These are phyloP conservation scores for Albizia julibrissin DNA, from an alignment of 306 rosid species.

Conservation along the genomic window DNA sequence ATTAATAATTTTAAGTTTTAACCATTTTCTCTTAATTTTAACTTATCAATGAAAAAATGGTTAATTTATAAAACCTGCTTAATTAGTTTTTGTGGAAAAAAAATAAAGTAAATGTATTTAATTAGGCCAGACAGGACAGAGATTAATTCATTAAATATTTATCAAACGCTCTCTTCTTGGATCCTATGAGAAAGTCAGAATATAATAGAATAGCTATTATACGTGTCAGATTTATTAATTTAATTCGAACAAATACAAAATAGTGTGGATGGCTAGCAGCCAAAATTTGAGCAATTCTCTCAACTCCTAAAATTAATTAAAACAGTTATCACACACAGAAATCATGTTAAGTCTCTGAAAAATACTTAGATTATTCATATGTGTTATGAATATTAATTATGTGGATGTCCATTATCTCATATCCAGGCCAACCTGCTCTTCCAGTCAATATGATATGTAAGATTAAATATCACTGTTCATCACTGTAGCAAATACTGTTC, in stretches of 20 bases:
- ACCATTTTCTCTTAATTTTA: too few relatives aligned
- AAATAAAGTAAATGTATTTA: conserved; percentile 9
- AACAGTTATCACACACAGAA: conserved; percentile 14
- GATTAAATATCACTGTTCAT: too few relatives aligned
- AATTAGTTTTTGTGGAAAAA: neutral
- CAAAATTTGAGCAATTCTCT: conserved; percentile 27
- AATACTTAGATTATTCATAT: too few relatives aligned
- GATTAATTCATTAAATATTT: neutral
- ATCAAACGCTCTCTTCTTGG: conserved; percentile 32
- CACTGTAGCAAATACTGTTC: too few relatives aligned
- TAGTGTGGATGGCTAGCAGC: conserved; percentile 11
- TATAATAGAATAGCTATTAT: conserved; percentile 31
- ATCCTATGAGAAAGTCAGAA: conserved; percentile 38
- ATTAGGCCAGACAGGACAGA: neutral
- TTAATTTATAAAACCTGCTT: neutral
- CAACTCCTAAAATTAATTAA: conserved; percentile 31
- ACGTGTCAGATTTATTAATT: conserved; percentile 34
- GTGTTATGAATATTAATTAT: too few relatives aligned
- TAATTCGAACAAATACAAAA: conserved; percentile 37
- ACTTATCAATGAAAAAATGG: neutral
- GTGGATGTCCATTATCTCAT: too few relatives aligned
- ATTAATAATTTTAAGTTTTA: too few relatives aligned
- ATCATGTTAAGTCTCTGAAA: conserved; percentile 16
- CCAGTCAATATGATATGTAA: too few relatives aligned
- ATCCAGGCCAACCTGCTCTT: too few relatives aligned